Evolutionary conservation across 139 green algal species (phyloP), one percentile per base, ranked within the genome.

Genomic region (Picochlorum sp.): DNA sequence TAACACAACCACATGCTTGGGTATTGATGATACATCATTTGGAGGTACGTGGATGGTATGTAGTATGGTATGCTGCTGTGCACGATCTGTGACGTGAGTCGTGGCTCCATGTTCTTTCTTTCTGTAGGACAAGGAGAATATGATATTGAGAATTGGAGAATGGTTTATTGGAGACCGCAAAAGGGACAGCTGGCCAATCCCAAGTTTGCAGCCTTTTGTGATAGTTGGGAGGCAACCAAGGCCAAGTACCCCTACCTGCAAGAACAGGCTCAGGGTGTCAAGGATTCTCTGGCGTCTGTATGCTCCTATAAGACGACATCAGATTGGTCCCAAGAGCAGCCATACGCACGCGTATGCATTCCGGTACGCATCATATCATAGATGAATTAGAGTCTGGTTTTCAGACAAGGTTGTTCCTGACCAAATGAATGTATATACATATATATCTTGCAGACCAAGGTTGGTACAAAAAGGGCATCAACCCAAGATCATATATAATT

Each of bases 131-230:
- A 54, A 54, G 47, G 47, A 54, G 47, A 54, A 0, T 54, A 54
- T 21, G 47, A 54, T 2, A 54, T 54, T 54, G 47, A 54, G 47
- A 54, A 54, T 54, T 54, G 47, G 47, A 24, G 47, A 54, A 54
- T 54, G 47, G 1, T 21, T 24, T 54, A 54, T 54, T 54, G 47
- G 47, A 54, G 47, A 21, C 47, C 47, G 23, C 47, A 54, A 13
- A 54, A 54, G 47, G 47, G 47, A 9, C 47, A 54, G n/a, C n/a
- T 54, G 47, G 47, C n/a, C 2, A 54, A 54, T 54, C 47, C 47
- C 11, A 54, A 54, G 47, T 54, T 54, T 54, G 47, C 18, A 21
- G 47, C n/a, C 16, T 54, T 54, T 13, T 54, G 47, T 54, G 47
- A 54, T 21, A 54, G n/a, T 13, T 54, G 47, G 47, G 47, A 54